A percentile compares a stretch with the other conserved stretches of the same genome.
Conservation (phyloP, 768 basidiomycete genomes). For the Hortiboletus campestris region DNA sequence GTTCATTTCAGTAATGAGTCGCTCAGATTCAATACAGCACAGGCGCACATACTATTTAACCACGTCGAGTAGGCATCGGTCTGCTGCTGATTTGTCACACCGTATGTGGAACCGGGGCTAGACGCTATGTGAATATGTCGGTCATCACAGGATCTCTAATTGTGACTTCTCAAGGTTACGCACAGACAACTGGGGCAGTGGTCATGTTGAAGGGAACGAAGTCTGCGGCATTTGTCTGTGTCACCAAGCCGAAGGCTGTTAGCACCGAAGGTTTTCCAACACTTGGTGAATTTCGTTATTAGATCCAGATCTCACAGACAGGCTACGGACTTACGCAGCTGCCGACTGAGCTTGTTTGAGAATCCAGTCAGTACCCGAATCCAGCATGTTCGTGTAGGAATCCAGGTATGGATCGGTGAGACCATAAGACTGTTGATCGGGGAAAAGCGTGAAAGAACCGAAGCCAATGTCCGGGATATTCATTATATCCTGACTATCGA, state of each 20-base stretch:
- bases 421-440: constrained; percentile 61
- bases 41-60: constrained; percentile 42
- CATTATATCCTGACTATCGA: constrained; percentile 64
- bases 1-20: constrained; percentile 6
- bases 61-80: constrained; percentile 53
- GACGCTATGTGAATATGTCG: constrained; percentile 13
- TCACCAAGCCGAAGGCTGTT: constrained; percentile 62
- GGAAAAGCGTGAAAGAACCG: constrained; percentile 62
- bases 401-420: constrained; percentile 47
- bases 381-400: constrained; percentile 51
- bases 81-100: constrained; percentile 53
- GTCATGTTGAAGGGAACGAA: constrained; percentile 66
- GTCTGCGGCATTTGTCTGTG: constrained; percentile 46
- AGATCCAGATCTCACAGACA: not conserved
- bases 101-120: constrained; percentile 36
- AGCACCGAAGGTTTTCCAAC: constrained; percentile 54
- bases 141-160: not conserved
- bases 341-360: constrained; percentile 43
- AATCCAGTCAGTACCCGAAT: constrained; percentile 57
- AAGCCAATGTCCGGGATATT: constrained; percentile 58
- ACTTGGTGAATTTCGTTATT: constrained; percentile 29
- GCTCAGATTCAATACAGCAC: not conserved
- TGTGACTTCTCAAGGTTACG: constrained; percentile 5
- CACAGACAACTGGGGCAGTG: constrained; percentile 36
- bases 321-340: constrained; percentile 37